These are phyloP conservation scores for Neurospora sp. DNA, from an alignment of 495 filamentous ascomycete genomes.

Conservation along the genomic window DNA sequence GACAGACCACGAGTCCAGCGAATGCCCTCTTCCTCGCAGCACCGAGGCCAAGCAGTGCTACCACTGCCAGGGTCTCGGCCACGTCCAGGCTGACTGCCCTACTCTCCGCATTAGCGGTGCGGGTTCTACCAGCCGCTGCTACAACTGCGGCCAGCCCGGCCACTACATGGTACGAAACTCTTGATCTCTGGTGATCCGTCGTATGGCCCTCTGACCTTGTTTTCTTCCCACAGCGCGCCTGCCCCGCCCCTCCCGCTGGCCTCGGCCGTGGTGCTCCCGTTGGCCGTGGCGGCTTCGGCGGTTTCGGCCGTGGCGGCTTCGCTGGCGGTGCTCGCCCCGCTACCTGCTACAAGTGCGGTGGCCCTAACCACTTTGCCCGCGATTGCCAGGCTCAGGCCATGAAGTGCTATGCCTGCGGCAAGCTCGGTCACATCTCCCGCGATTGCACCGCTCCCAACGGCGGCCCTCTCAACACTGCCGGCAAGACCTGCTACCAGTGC, in stretches of 20 bases:
- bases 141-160: constrained; percentile 85
- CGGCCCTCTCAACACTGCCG: constrained; percentile 86
- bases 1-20: constrained; percentile 92
- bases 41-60: constrained; percentile 99
- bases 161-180: constrained; percentile 54
- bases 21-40: constrained; percentile 89
- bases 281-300: constrained; percentile 56
- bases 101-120: constrained; percentile 83
- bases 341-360: constrained; percentile 99
- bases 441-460: constrained; percentile 98
- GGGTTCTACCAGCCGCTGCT: constrained; percentile 77
- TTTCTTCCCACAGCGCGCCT: constrained; percentile 55
- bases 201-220: constrained; percentile 6
- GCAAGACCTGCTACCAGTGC: constrained; percentile 98
- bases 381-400: constrained; percentile 99
- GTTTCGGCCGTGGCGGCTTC: constrained; percentile 55
- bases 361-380: constrained; percentile 95
- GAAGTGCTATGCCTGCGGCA: constrained; percentile 99
- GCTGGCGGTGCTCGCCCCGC: constrained; percentile 62
- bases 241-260: constrained; percentile 55
- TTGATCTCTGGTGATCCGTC: neutral
- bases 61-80: constrained; percentile 96
- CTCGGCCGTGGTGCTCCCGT: constrained; percentile 56
- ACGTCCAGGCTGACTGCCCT: constrained; percentile 98
- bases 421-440: constrained; percentile 93